Evolutionary conservation across 2,329 filamentous ascomycete genomes (phyloP), one percentile per base, ranked within the genome.

Genomic region (Allantophomopsis lycopodina): DNA sequence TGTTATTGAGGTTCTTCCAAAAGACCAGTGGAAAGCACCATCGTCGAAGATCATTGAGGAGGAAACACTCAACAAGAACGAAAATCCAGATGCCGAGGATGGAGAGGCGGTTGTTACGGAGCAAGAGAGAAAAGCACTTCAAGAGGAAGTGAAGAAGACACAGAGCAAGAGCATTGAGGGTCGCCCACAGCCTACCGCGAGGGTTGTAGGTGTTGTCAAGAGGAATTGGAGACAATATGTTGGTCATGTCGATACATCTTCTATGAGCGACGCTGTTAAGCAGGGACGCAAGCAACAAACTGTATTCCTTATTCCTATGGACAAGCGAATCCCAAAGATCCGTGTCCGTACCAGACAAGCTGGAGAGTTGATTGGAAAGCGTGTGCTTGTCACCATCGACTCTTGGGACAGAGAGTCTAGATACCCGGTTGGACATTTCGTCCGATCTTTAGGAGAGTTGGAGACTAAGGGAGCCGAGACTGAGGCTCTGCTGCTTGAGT

Each of bases 171-270:
- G 67, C 40, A 71, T 73, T 1, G 87, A 95, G 59, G 80, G 79
- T 35, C 76, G 77, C 37, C 76, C 85, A 2, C 87, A 95, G 51
- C 91, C 91, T 6, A 96, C 91, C 6, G 91, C 89, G 18, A 84
- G 75, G 55, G 83, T 98, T 11, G 86, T 96, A 6, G 91, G 91
- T 36, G 71, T 96, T 17, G 76, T 94, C 56, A 95, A 94, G 63
- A 77, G 91, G 39, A 96, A 96, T 59, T 98, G 91, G 91, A 75
- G 91, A 44, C 93, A 96, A 60, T 96, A 95, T 51, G 91, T 98
- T 45, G 91, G 91, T 2, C 88, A 95, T 55, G 81, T 98, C 41
- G 91, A 98, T 55, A 79, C 81, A 38, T 84, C 83, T 10, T 93
- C 88, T 2, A 80, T 87, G 37, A 80, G 79, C 52, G 75, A 79